Conservation (phyloP, 768 basidiomycete species). For the Lactarius hengduanensis region DNA sequence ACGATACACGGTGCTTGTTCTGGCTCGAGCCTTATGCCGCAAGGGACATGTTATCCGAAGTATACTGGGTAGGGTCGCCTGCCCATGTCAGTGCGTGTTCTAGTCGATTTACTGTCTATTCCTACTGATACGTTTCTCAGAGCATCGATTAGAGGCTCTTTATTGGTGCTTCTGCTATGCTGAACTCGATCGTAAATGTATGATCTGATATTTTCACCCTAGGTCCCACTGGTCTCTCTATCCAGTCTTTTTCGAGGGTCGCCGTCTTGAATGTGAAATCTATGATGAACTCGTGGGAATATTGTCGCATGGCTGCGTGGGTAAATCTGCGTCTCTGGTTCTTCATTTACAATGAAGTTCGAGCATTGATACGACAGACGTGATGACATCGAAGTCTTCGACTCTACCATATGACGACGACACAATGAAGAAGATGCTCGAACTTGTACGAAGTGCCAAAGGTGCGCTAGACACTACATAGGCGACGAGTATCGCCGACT, state of each 20-base stretch:
- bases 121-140: constrained; percentile 11
- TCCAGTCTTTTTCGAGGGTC: constrained; percentile 4
- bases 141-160: constrained; percentile 1
- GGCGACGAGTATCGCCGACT: not conserved
- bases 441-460: not conserved
- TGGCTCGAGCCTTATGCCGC: constrained; percentile 48
- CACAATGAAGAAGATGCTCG: constrained; percentile 1
- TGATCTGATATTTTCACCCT: constrained; percentile 4
- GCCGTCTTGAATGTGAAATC: constrained; percentile 11
- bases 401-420: not conserved
- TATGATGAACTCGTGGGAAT: constrained; percentile 37
- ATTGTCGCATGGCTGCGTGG: constrained; percentile 32
- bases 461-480: not conserved
- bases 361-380: not conserved
- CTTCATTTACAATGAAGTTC: not conserved
- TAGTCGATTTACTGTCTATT: not conserved
- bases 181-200: constrained; percentile 7
- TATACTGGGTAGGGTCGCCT: not conserved
- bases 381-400: not conserved
- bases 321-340: constrained; percentile 31
- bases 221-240: not conserved
- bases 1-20: constrained; percentile 30
- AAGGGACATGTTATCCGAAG: constrained; percentile 31
- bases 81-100: not conserved
- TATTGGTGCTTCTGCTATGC: constrained; percentile 30